Percentiles rank a stretch among this genome's conserved stretches.
Evolutionary conservation across 108 stramenopile species (phyloP).

Genomic region (Asterionellopsis glacialis): DNA sequence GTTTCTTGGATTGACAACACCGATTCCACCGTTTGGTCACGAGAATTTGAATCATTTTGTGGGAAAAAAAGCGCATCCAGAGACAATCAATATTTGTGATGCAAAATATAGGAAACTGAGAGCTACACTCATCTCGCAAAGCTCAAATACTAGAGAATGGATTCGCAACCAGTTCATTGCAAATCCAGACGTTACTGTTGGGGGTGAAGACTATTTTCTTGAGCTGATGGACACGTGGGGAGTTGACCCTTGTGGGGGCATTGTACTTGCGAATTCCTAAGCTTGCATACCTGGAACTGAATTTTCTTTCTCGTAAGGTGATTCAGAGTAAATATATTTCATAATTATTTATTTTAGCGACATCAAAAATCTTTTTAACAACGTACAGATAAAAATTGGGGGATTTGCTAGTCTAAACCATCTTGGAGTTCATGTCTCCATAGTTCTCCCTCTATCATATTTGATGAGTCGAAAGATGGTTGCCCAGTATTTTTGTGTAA

Average conservation of each 20-base stretch:
- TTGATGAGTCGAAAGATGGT: too few species aligned
- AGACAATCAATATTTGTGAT: conserved; percentile 42
- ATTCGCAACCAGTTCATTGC: conserved; percentile 29
- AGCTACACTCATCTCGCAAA: conserved; percentile 14
- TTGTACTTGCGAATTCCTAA: not conserved
- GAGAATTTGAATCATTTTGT: conserved; percentile 27
- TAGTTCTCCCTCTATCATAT: too few species aligned
- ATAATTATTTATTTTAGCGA: too few species aligned
- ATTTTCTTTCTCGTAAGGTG: too few species aligned
- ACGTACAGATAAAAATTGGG: too few species aligned
- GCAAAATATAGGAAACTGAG: conserved; percentile 15
- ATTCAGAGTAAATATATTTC: too few species aligned
- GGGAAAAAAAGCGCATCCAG: conserved; percentile 18
- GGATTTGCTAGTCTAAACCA: too few species aligned
- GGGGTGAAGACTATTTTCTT: conserved; percentile 26
- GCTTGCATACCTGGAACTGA: too few species aligned
- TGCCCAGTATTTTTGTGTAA: too few species aligned
- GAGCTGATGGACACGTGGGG: conserved; percentile 15
- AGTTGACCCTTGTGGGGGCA: conserved; percentile 8
- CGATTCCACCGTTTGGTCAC: conserved; percentile 20
- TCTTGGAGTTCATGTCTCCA: too few species aligned
- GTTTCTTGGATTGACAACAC: conserved; percentile 24
- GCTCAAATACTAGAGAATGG: conserved; percentile 26
- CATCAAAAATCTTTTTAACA: too few species aligned
- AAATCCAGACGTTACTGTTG: conserved; percentile 32